Evolutionary conservation across 768 basidiomycete species (phyloP).

Genomic region (Tulasnella sp.): DNA sequence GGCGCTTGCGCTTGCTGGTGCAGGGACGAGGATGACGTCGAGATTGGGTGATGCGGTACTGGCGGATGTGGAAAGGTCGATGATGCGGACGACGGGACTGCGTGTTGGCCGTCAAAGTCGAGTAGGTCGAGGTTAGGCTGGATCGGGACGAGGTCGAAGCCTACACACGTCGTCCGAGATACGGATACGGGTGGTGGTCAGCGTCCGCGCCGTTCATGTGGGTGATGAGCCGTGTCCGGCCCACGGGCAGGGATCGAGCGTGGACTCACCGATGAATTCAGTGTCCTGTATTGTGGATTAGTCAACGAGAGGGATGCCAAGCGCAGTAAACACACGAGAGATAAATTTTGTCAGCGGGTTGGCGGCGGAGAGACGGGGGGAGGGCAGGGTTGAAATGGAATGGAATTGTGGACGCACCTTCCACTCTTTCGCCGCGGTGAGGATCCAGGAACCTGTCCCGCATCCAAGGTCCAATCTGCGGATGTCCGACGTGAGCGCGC

Average conservation of each 20-base stretch:
- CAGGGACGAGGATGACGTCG: neutral
- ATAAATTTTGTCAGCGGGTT: neutral
- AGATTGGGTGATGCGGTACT: neutral
- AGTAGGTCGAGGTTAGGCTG: conserved; percentile 55
- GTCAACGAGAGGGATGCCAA: neutral
- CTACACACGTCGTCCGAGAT: conserved; percentile 26
- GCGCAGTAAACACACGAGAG: neutral
- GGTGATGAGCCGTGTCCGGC: neutral
- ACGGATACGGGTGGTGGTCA: neutral
- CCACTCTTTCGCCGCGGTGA: conserved; percentile 54
- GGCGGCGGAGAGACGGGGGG: neutral
- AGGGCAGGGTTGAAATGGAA: neutral
- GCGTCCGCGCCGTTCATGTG: neutral
- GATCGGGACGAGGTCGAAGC: conserved; percentile 58
- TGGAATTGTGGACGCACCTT: conserved; percentile 35
- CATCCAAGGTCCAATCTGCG: conserved; percentile 59
- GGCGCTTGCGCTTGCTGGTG: neutral
- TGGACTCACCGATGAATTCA: conserved; percentile 48
- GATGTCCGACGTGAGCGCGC: conserved; percentile 7
- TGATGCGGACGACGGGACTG: neutral
- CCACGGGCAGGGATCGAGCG: neutral
- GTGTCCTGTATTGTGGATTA: conserved; percentile 31
- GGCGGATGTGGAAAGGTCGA: neutral
- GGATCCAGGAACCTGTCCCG: conserved; percentile 65
- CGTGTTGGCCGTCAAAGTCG: conserved; percentile 27